Base-by-base conservation (phyloP, 179 eudicot species). In the Carnegiea gigantea region DNA sequence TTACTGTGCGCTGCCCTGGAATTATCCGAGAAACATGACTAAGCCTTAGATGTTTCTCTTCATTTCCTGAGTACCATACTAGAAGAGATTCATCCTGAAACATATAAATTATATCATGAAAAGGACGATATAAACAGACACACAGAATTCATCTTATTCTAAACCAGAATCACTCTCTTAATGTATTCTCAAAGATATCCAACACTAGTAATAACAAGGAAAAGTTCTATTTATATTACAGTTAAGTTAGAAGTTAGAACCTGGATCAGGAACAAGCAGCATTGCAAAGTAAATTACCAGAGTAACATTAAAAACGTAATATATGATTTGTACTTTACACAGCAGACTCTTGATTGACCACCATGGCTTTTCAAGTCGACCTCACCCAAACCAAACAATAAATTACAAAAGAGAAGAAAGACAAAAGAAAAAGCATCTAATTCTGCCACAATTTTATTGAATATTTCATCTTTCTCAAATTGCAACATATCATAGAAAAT, bases 1-100 rank as follows among this genome's bases (percentile, higher is more conserved):
- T 87, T 89, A 95, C 98, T 46, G 98, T 95, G 77, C 98, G 98
- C 87, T 95, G 98, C 75, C 98, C 98, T 77, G 98, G 95, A 81
- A 95, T 90, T 81, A 95, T 93, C 87, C 90, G 89, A 75, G 97
- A 87, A 49, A 95, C 95, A 79, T 91, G 95, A 86, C 91, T 87
- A 82, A 95, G 91, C 84, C 89, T 95, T 68, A 95, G 92, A 81
- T 89, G 93, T 82, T 93, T 95, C 87, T 95, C 96, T 83, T 95
- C 97, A 84, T 93, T 95, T 40, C 93, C 97, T 0, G 96, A 95
- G 86, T 88, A 92, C 98, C 98, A 95, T 78, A 93, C 89, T 40
- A 95, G 85, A 73, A 90, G 88, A 86, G 98, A 87, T 85, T 93
- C 97, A 85, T 95, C 98, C 98, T 95, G 93, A 88, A 89, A 85